Evolutionary conservation across 345 rosid species (phyloP).

Genomic region (Microcos paniculata): DNA sequence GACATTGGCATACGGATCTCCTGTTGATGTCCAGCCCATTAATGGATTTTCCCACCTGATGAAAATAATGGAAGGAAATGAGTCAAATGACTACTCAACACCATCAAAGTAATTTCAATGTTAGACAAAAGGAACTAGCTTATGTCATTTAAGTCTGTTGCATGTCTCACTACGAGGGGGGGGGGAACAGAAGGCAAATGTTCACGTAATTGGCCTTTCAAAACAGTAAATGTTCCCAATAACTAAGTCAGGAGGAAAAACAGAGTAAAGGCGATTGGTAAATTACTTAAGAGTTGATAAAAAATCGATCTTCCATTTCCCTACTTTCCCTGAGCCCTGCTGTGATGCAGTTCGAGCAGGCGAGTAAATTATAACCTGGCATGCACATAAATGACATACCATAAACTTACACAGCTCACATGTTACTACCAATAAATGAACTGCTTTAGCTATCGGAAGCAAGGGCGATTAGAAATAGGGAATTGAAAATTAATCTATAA

Average conservation of each 20-base stretch:
- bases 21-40: slow-evolving; percentile 99
- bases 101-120: not conserved
- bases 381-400: not conserved
- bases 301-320: slow-evolving; percentile 93
- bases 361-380: slow-evolving; percentile 82
- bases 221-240: too few species aligned
- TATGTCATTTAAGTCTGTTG: too few species aligned
- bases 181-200: too few species aligned
- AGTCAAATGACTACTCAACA: not conserved
- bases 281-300: slow-evolving; percentile 75
- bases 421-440: not conserved
- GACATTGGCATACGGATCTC: slow-evolving; percentile 96
- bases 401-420: too few species aligned
- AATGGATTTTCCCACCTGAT: slow-evolving; percentile 97
- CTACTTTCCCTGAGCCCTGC: slow-evolving; percentile 94
- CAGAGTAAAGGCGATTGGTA: not conserved
- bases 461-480: not conserved
- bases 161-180: too few species aligned
- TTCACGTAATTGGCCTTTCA: too few species aligned
- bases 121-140: too few species aligned
- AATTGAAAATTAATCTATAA: not conserved
- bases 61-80: not conserved
- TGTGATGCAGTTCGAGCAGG: slow-evolving; percentile 95
- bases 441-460: not conserved
- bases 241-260: not conserved